Evolutionary conservation across 2,329 filamentous ascomycete genomes (phyloP), one percentile per base, ranked within the genome.

Genomic region (Cladophialophora immunda): DNA sequence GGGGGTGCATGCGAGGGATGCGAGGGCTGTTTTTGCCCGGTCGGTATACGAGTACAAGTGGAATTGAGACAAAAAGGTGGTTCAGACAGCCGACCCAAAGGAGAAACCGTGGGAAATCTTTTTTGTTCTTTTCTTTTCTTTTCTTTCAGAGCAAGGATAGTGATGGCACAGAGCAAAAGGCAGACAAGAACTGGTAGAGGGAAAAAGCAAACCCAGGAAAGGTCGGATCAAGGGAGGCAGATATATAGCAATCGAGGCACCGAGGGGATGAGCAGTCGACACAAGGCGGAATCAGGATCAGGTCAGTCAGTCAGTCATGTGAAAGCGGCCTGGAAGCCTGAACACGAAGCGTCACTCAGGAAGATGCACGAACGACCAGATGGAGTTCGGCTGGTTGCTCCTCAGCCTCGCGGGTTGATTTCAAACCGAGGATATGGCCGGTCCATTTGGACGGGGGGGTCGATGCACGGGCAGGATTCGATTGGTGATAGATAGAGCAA

Each of bases 1-100:
- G 60, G 32, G 59, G 41, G 25, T 19, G 62, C 58, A 61, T 62
- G 34, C 58, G 38, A 50, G 11, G 7, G 41, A 9, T 13, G 17
- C 5, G 4, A 25, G 45, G 45, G 19, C 45, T 25, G 9, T 25
- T 25, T 25, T 5, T 22, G 3, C 5, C 6, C 25, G 45, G 19
- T 25, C n/a, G 19, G 45, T 13, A 11, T 50, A 50, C 45, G 15
- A 25, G 45, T 50, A 50, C 45, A 50, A 19, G 45, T 25, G 7
- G 45, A 8, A 50, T 11, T 13, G 45, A 25, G 19, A 50, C 4
- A 19, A 41, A 50, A 5, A 50, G 5, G 19, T 11, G 7, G 32
- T 50, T 50, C 11, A 50, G 45, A 50, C 19, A 25, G 45, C 45
- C 45, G 45, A 25, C 45, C 9, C 6, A 25, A 25, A 25, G 7